Base-by-base conservation (phyloP, 2,329 filamentous ascomycete genomes). In the Sarocladium oryzae region DNA sequence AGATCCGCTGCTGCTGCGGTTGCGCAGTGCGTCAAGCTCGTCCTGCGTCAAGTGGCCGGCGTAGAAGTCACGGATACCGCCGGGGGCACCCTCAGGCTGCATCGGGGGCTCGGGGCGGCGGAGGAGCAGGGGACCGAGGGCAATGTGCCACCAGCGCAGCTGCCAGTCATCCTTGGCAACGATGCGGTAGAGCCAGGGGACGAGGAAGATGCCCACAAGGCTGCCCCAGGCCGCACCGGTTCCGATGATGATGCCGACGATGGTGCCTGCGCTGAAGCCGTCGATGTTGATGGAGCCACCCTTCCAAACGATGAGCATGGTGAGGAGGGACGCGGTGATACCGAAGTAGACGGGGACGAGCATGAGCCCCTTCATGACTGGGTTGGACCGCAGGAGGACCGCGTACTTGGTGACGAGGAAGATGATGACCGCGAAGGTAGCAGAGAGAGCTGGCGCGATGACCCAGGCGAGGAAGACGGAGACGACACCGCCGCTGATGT, bases 141-240 rank as follows among this genome's bases (percentile, higher is more conserved):
- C 57, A 51, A 83, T 67, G 54, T 83, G 71, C 61, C 71, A 83
- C 63, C 71, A 65, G 55, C 74, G 74, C 53, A 86, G 67, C 59
- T 79, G 66, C 77, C 80, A 77, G 66, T 86, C 81, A 56, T 84
- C 72, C 65, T 75, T 66, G 64, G 84, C 66, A 56, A 86, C 70
- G 38, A 76, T 70, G 52, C 77, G 73, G 63, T 82, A 76, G 53
- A 84, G 60, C 69, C 76, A 84, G 2, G 81, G 80, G 16, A 82
- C 69, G 54, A 84, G 73, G 64, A 81, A 81, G 54, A 77, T 52
- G 51, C 61, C 61, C 53, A 79, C 64, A 11, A 84, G 57, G 4
- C 75, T 56, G 15, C 66, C 72, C 52, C 75, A 77, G 24, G 55
- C 77, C n/a, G 68, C 71, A 54, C 77, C 77, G 20, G 74, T 67